Evolutionary conservation across 306 rosid species (phyloP).

Genomic region (Vigna mungo): DNA sequence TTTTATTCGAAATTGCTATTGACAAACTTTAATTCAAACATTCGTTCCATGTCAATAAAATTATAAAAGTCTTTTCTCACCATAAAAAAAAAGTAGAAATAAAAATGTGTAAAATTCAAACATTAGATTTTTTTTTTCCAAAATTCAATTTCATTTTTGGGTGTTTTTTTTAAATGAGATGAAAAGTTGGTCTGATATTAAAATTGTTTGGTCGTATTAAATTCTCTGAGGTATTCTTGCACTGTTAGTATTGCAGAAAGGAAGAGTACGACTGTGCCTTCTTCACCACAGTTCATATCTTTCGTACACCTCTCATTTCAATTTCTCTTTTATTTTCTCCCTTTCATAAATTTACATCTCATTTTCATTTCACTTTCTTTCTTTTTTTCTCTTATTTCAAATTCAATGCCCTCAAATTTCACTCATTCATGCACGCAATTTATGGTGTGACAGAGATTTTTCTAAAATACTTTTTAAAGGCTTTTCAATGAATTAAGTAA

Average conservation of each 20-base stretch:
- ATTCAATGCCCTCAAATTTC: not conserved
- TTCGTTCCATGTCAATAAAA: too few relatives aligned
- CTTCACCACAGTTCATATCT: not conserved
- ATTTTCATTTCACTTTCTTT: not conserved
- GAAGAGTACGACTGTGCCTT: constrained; percentile 13
- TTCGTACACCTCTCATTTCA: not conserved
- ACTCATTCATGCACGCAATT: not conserved
- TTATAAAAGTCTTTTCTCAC: too few relatives aligned
- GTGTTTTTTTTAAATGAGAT: not conserved
- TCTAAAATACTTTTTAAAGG: too few relatives aligned
- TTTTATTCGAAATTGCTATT: too few relatives aligned
- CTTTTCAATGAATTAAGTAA: not conserved
- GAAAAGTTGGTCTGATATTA: constrained; percentile 22
- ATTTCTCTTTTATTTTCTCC: not conserved
- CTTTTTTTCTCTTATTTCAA: not conserved
- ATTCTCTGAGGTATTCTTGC: constrained; percentile 37
- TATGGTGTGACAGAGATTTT: not conserved
- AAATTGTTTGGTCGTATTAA: constrained; percentile 49
- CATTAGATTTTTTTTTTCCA: too few relatives aligned
- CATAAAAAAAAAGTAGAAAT: too few relatives aligned
- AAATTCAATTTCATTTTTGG: too few relatives aligned
- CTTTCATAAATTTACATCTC: not conserved
- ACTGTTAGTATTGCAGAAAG: constrained; percentile 41
- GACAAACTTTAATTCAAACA: too few relatives aligned
- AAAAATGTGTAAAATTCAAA: too few relatives aligned